Conservation (phyloP, 2,329 filamentous ascomycete genomes). For the Ophiostoma ips region DNA sequence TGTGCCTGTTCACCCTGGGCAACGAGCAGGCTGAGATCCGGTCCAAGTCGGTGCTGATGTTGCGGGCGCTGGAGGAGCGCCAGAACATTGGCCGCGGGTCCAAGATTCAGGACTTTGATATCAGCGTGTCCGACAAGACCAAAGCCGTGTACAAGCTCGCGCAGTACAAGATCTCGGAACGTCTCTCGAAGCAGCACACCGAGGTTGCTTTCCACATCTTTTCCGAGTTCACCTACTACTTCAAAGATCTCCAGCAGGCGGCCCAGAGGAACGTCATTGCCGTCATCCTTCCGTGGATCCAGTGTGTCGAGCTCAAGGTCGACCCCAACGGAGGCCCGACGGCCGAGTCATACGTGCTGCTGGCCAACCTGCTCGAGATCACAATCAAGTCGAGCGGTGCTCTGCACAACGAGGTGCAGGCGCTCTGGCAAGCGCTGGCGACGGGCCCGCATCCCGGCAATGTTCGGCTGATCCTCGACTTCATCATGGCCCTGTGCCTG, state of each 20-base stretch:
- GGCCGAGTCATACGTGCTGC: slow-evolving; percentile 80
- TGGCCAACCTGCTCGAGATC: slow-evolving; percentile 90
- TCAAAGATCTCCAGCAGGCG: slow-evolving; percentile 70
- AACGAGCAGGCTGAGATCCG: slow-evolving; percentile 82
- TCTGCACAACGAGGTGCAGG: slow-evolving; percentile 92
- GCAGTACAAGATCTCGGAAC: slow-evolving; percentile 90
- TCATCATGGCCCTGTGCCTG: slow-evolving; percentile 86
- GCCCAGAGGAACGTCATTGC: slow-evolving; percentile 90
- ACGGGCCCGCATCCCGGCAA: slow-evolving; percentile 89
- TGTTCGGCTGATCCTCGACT: slow-evolving; percentile 85
- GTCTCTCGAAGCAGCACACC: slow-evolving; percentile 74
- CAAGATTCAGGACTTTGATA: slow-evolving; percentile 92
- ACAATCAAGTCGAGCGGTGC: slow-evolving; percentile 83
- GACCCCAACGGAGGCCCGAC: slow-evolving; percentile 87
- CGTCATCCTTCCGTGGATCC: slow-evolving; percentile 90
- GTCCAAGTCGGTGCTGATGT: slow-evolving; percentile 70
- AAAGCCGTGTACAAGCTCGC: slow-evolving; percentile 96
- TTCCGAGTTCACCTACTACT: slow-evolving; percentile 87
- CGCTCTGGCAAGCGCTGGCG: slow-evolving; percentile 89
- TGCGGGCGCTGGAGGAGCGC: slow-evolving; percentile 70
- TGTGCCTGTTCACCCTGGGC: slow-evolving; percentile 83
- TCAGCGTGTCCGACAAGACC: slow-evolving; percentile 96
- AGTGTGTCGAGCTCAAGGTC: slow-evolving; percentile 80
- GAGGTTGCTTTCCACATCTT: slow-evolving; percentile 89
- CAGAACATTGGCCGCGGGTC: slow-evolving; percentile 58